These are phyloP conservation scores for Neolentinus lepideus DNA, from an alignment of 1,284 basidiomycete species.

Conservation along the genomic window DNA sequence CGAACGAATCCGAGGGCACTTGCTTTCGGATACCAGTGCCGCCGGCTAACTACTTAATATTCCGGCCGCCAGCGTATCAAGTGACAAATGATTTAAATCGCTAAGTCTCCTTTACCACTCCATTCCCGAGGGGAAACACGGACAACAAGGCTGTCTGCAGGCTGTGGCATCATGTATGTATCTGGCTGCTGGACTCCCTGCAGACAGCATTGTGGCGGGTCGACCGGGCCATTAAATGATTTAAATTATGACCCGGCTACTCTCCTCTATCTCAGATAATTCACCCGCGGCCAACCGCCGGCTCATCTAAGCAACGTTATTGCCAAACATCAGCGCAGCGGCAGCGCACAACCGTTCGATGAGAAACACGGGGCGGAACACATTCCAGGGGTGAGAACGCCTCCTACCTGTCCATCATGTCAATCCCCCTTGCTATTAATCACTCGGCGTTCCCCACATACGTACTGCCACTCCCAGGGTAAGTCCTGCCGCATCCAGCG, in stretches of 20 bases:
- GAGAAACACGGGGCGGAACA: not conserved
- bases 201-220: not conserved
- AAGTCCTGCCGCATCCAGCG: too few species aligned
- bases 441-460: not conserved
- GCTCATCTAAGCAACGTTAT: not conserved
- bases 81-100: not conserved
- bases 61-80: not conserved
- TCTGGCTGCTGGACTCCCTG: too few species aligned
- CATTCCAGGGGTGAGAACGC: not conserved
- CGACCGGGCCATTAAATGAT: not conserved
- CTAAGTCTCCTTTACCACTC: too few species aligned
- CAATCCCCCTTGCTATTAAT: not conserved
- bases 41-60: not conserved
- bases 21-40: not conserved
- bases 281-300: not conserved
- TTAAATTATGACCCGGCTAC: not conserved
- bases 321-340: not conserved
- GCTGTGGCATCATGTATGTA: too few species aligned
- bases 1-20: not conserved
- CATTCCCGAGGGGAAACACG: too few species aligned
- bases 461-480: not conserved
- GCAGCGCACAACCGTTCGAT: too few species aligned
- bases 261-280: not conserved
- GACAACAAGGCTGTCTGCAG: too few species aligned
- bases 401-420: not conserved